These are phyloP conservation scores for Magnolia kwangsiensis DNA, from an alignment of 164 flowering plant genomes.

Conservation along the genomic window DNA sequence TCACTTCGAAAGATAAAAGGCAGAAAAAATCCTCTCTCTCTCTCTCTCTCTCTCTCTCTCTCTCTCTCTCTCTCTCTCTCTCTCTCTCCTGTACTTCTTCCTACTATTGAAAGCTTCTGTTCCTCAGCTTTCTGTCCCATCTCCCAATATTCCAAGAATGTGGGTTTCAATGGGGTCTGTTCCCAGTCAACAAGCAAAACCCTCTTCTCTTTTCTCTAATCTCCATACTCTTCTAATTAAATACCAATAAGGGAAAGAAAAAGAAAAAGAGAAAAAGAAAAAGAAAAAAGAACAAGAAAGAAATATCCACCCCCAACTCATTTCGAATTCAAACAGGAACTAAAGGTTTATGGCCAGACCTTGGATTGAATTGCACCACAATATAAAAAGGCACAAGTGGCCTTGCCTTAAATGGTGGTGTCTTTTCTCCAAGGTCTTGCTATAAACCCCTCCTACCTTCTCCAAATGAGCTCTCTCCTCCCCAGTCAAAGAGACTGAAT, in stretches of 20 bases:
- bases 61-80: slow-evolving; percentile 20
- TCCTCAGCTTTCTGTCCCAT: slow-evolving; percentile 92
- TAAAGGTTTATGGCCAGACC: slow-evolving; percentile 33
- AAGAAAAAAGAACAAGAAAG: background rate
- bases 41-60: background rate
- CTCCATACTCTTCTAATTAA: slow-evolving; percentile 21
- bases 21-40: background rate
- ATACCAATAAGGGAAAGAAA: slow-evolving; percentile 2
- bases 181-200: slow-evolving; percentile 42
- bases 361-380: slow-evolving; percentile 31
- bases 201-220: slow-evolving; percentile 9
- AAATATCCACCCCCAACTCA: background rate
- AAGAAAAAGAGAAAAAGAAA: background rate
- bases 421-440: slow-evolving; percentile 28
- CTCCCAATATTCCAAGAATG: slow-evolving; percentile 58
- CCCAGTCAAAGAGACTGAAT: slow-evolving; percentile 64
- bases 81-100: slow-evolving; percentile 27
- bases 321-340: slow-evolving; percentile 13
- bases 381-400: slow-evolving; percentile 8
- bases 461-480: slow-evolving; percentile 31
- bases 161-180: slow-evolving; percentile 44
- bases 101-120: slow-evolving; percentile 72
- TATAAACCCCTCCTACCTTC: slow-evolving; percentile 37
- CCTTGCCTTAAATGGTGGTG: slow-evolving; percentile 7
- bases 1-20: slow-evolving; percentile 23